Base-by-base conservation (phyloP, 2,329 filamentous ascomycete genomes). In the Cladorrhinum sp. region DNA sequence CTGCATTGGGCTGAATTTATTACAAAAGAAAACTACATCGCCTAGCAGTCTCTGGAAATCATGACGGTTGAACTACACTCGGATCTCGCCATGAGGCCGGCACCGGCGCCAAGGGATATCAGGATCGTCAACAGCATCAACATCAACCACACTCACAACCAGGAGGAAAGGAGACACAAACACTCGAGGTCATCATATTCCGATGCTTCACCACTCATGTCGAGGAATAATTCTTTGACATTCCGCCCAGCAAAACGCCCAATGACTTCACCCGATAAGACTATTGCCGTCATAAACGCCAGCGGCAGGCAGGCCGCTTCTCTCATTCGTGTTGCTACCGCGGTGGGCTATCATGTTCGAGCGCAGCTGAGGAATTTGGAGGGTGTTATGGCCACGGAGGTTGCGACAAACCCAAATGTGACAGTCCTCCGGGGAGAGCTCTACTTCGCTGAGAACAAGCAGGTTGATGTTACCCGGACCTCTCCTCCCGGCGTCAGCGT, bases 221-320 rank as follows among this genome's bases (percentile, higher is more conserved):
- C 83, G 16, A 77, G 83, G 66, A 86, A 85, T 66, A 85, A 84
- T 66, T 86, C 83, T 22, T 68, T 85, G 61, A 85, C 79, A n/a
- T 85, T 85, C 67, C 83, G 84, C 20, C 83, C 84, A 16, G 74
- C 81, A 51, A 86, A 86, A 73, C 79, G 84, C 66, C 76, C 82
- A 67, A 85, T 83, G 77, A 80, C 81, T 62, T 77, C 79, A 27
- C 82, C 83, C 50, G 81, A 84, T 72, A 95, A 93, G 79, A 95
- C 90, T 58, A 92, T 96, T 71, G 93, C 93, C 72, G 88, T 96
- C 72, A 93, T 98, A 78, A 98, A 98, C 78, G 92, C 92, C 73
- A 93, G 92, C 74, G 95, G 95, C 71, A 90, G 95, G 69, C 95
- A 99, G 81, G 92, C 93, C 66, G 93, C 93, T 61, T 97, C 93